These are phyloP conservation scores for Agaricus subrufescens DNA, from an alignment of 768 basidiomycete genomes.

Conservation along the genomic window DNA sequence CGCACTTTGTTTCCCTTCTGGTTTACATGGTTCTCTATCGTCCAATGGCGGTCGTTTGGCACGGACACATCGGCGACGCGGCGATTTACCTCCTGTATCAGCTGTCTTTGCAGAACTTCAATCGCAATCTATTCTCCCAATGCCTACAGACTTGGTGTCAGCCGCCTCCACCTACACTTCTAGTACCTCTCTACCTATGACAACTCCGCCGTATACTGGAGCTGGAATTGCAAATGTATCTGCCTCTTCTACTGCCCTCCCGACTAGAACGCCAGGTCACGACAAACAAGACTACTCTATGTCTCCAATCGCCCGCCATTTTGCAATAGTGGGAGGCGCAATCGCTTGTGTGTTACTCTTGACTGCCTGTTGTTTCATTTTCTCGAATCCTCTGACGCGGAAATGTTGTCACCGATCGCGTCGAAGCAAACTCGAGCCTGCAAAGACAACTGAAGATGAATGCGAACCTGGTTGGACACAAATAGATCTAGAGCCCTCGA, in stretches of 20 bases:
- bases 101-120: neutral
- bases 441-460: neutral
- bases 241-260: neutral
- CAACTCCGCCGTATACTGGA: slow-evolving; percentile 5
- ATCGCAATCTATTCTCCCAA: neutral
- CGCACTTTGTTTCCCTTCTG: neutral
- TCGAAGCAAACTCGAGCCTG: neutral
- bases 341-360: neutral
- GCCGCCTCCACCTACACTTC: neutral
- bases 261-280: neutral
- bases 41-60: no score
- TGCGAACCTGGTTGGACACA: slow-evolving; percentile 2
- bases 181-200: neutral
- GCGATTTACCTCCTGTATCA: neutral
- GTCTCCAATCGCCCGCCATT: neutral
- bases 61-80: neutral
- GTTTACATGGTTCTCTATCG: neutral
- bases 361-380: neutral
- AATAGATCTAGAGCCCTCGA: neutral
- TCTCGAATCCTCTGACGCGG: slow-evolving; percentile 6
- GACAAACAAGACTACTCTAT: neutral
- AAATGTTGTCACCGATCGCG: neutral
- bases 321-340: slow-evolving; percentile 2
- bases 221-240: slow-evolving; percentile 3
- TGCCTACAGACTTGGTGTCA: neutral